phyloP scores from a whole-genome alignment of 257 asterid genomes.

The Knoxia roxburghii region DNA sequence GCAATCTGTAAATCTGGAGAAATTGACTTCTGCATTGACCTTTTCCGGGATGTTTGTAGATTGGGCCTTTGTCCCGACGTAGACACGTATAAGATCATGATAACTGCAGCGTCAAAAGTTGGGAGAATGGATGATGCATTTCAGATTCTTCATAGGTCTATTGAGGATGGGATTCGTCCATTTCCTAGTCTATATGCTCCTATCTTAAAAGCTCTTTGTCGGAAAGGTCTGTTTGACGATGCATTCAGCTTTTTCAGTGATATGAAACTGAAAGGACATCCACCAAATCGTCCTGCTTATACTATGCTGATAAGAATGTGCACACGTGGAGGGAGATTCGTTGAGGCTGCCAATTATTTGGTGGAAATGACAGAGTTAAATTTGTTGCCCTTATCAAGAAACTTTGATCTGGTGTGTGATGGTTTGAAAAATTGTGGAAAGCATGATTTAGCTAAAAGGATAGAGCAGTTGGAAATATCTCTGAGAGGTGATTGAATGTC shows the following conservation, averaged over 20 bases:
- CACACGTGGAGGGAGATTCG: constrained; percentile 75
- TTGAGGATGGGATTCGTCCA: constrained; percentile 83
- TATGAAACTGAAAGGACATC: constrained; percentile 93
- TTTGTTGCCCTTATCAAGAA: constrained; percentile 63
- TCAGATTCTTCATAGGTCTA: constrained; percentile 59
- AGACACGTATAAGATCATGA: constrained; percentile 62
- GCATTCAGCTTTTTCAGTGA: constrained; percentile 87
- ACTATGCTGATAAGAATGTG: constrained; percentile 89
- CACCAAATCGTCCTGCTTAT: constrained; percentile 85
- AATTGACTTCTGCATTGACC: constrained; percentile 64
- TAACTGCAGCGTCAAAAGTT: constrained; percentile 57
- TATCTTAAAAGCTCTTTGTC: constrained; percentile 58
- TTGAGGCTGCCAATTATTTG: constrained; percentile 93
- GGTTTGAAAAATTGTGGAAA: constrained; percentile 90
- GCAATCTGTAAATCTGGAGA: constrained; percentile 70
- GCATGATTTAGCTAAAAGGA: constrained; percentile 81
- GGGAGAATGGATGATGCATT: constrained; percentile 80
- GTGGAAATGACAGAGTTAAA: constrained; percentile 83
- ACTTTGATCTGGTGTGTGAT: constrained; percentile 85
- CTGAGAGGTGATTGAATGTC: constrained; percentile 46
- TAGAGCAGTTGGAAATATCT: constrained; percentile 81
- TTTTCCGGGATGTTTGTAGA: constrained; percentile 61
- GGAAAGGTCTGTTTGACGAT: constrained; percentile 82
- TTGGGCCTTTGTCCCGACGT: constrained; percentile 65
- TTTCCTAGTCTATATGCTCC: constrained; percentile 98